Evolutionary conservation across 164 flowering plant species (phyloP), one percentile per base, ranked within the genome.

Genomic region (Umbilicus rupestris): DNA sequence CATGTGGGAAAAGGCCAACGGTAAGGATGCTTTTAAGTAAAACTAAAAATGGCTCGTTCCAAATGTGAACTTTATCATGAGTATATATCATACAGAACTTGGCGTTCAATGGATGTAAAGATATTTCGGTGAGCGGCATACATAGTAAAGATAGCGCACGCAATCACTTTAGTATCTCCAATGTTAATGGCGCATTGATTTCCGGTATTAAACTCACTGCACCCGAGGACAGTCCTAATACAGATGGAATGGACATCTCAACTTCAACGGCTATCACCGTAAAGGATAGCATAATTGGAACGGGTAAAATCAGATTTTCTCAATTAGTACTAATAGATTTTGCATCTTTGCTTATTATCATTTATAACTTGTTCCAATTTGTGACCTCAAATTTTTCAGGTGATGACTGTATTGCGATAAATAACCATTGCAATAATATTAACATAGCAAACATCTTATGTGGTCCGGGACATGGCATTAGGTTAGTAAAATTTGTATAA

Each of bases 391-490:
- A 35, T 0, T 30, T 15, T 37, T 12, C 17, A 62, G 65, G 65
- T 5, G 65, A 62, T n/a, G 65, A 62, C 24, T 62, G 65, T 62
- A 37, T 62, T 22, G 65, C 65, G 1, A 35, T 62, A 17, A 62
- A 35, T 33, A 31, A 22, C 16, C 3, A 20, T 15, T 62, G 44
- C 14, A 33, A 62, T 17, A 15, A 33, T n/a, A 62, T 62, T 44
- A 62, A 62, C 14, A n/a, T 52, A 52, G 2, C 3, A 2, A 5
- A 16, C 17, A 30, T 55, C 19, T 1, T 4, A 14, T 62, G 65
- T 17, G 65, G 65, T 4, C 65, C 65, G 1, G 65, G 65, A 33
- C 65, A 62, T 7, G 65, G 65, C 15, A 62, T 62, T 16, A 62
- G 65, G 65, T 62, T 62, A 5, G 20, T 59, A 28, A 6, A 59